These are phyloP conservation scores for Hypholoma fasciculare DNA, from an alignment of 768 basidiomycete genomes.

Conservation along the genomic window DNA sequence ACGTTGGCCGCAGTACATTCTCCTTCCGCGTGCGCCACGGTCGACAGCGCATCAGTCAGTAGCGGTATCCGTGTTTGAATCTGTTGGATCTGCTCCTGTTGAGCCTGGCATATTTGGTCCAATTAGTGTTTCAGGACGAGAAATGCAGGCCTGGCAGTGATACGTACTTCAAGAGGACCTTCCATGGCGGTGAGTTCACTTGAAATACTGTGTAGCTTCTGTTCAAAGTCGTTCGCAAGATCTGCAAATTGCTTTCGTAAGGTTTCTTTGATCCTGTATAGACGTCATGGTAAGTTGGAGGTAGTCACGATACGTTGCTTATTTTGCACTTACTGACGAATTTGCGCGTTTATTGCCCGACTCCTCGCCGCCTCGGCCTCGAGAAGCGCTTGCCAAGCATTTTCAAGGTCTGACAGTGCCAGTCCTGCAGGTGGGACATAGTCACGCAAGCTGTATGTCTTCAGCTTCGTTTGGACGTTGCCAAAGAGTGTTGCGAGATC, in stretches of 20 bases:
- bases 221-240: constrained; percentile 76
- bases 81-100: constrained; percentile 65
- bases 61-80: constrained; percentile 70
- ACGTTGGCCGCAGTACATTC: constrained; percentile 87
- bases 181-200: constrained; percentile 72
- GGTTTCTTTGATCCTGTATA: constrained; percentile 73
- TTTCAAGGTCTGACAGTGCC: constrained; percentile 70
- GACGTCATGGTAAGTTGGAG: constrained; percentile 3
- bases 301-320: background rate
- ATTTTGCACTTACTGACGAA: constrained; percentile 52
- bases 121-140: too few species aligned
- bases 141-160: too few species aligned
- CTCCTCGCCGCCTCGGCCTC: constrained; percentile 76
- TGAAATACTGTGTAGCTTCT: constrained; percentile 63
- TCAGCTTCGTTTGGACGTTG: constrained; percentile 92
- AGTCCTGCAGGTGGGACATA: constrained; percentile 81
- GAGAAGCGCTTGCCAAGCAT: constrained; percentile 73
- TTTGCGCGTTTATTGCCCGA: constrained; percentile 83
- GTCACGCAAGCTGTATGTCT: constrained; percentile 83
- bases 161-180: constrained; percentile 69
- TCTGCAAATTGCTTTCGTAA: constrained; percentile 78
- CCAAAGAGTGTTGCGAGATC: constrained; percentile 86
- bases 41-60: constrained; percentile 55
- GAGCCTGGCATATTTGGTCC: constrained; percentile 38
- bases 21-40: constrained; percentile 64